Conservation (phyloP, 495 filamentous ascomycete species). For the Melanomma pulvis-pyrius region DNA sequence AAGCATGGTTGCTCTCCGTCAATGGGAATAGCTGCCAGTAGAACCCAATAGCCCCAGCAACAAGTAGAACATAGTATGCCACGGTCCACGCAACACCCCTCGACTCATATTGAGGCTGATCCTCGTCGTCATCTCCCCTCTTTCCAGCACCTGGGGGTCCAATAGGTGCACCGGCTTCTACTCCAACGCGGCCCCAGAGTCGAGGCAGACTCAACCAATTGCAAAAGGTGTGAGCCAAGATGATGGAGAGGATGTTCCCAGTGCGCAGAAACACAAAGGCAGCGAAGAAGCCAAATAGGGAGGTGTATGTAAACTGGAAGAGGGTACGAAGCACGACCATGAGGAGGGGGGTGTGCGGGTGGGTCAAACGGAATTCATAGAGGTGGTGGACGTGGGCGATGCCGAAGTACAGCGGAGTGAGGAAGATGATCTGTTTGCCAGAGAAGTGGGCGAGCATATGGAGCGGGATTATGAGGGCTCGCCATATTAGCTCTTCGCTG, state of each 20-base stretch:
- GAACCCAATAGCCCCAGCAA: slow-evolving; percentile 72
- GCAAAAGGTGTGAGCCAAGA: slow-evolving; percentile 83
- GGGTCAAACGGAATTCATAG: slow-evolving; percentile 85
- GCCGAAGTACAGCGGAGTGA: slow-evolving; percentile 88
- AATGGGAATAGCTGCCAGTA: slow-evolving; percentile 69
- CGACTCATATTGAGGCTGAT: background rate
- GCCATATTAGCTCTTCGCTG: slow-evolving; percentile 93
- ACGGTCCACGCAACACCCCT: slow-evolving; percentile 66
- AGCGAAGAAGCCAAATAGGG: slow-evolving; percentile 89
- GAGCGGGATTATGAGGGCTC: slow-evolving; percentile 78
- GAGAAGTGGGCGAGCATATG: slow-evolving; percentile 66
- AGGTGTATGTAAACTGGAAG: slow-evolving; percentile 90
- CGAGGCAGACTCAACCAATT: slow-evolving; percentile 90
- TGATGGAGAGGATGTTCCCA: slow-evolving; percentile 72
- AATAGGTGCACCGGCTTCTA: slow-evolving; percentile 52
- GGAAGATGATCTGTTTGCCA: slow-evolving; percentile 66
- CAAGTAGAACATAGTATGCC: slow-evolving; percentile 73
- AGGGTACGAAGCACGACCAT: slow-evolving; percentile 68
- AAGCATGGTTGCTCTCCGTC: slow-evolving; percentile 62
- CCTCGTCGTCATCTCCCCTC: slow-evolving; percentile 33
- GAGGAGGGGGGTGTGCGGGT: slow-evolving; percentile 67
- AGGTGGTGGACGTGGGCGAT: slow-evolving; percentile 95
- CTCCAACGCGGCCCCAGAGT: slow-evolving; percentile 76
- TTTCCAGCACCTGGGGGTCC: slow-evolving; percentile 45
- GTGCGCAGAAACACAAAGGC: slow-evolving; percentile 89